Evolutionary conservation across 805 yeast genomes (phyloP).

Genomic region (Metschnikowia arizonensis): DNA sequence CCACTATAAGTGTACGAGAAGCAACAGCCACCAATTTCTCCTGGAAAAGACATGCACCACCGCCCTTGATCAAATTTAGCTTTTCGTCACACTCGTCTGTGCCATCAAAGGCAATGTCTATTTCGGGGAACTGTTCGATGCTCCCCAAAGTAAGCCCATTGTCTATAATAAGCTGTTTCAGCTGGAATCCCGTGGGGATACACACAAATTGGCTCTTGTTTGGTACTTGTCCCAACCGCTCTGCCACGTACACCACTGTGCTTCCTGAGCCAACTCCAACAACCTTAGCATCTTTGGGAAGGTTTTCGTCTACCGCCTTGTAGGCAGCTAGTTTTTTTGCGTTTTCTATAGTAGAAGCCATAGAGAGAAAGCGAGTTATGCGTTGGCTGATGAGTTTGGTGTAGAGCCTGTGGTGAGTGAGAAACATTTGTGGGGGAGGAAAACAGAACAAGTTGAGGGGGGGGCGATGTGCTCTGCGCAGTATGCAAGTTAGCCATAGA

Average conservation of each 20-base stretch:
- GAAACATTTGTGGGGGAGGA: no score
- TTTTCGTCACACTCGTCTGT: slow-evolving; percentile 91
- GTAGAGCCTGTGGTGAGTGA: neutral
- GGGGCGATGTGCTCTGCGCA: no score
- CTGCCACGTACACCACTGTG: slow-evolving; percentile 96
- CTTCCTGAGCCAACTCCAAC: slow-evolving; percentile 97
- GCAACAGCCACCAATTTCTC: slow-evolving; percentile 89
- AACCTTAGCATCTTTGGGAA: slow-evolving; percentile 62
- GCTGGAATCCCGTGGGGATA: slow-evolving; percentile 96
- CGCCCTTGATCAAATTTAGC: slow-evolving; percentile 91
- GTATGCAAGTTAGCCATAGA: no score
- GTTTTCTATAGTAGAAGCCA: slow-evolving; percentile 49
- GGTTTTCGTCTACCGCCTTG: slow-evolving; percentile 85
- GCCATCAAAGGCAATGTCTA: slow-evolving; percentile 96
- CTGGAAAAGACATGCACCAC: slow-evolving; percentile 97
- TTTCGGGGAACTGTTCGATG: slow-evolving; percentile 73
- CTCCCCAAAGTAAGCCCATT: slow-evolving; percentile 77
- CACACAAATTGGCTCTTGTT: slow-evolving; percentile 61
- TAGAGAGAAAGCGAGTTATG: slow-evolving; percentile 4
- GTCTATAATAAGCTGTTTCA: slow-evolving; percentile 75
- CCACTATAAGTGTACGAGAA: slow-evolving; percentile 72
- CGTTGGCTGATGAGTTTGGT: neutral
- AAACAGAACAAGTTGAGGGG: no score
- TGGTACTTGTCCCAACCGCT: slow-evolving; percentile 71
- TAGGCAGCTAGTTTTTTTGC: slow-evolving; percentile 92